These are phyloP conservation scores for Pseudocercospora musae DNA, from an alignment of 2,329 filamentous ascomycete genomes.

Conservation along the genomic window DNA sequence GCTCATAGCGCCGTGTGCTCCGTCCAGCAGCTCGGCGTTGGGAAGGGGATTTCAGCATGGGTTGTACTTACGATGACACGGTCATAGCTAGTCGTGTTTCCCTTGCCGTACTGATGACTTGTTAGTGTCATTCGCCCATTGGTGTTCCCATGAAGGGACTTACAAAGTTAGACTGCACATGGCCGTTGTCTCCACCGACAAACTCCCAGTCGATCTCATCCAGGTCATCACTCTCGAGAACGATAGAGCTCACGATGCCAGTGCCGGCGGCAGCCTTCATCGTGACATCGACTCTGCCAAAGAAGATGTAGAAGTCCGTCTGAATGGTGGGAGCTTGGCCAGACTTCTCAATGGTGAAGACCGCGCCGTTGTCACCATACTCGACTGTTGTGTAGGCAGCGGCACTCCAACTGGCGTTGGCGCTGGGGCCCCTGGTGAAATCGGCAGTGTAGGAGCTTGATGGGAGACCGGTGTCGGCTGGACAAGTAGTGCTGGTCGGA, in stretches of 20 bases:
- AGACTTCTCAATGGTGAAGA: conserved; percentile 67
- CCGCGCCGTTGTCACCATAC: conserved; percentile 61
- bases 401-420: conserved; percentile 57
- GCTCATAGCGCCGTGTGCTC: too few species aligned
- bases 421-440: conserved; percentile 56
- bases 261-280: conserved; percentile 71
- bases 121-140: background rate
- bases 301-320: conserved; percentile 76
- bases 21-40: background rate
- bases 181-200: conserved; percentile 59
- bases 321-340: conserved; percentile 65
- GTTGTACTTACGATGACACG: conserved; percentile 46
- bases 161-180: conserved; percentile 72
- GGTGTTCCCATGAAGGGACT: background rate
- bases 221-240: conserved; percentile 75
- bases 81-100: conserved; percentile 67
- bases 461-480: conserved; percentile 67
- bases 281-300: conserved; percentile 71
- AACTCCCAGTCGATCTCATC: conserved; percentile 89
- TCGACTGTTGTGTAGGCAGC: conserved; percentile 63
- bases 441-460: conserved; percentile 50
- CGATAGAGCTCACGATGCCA: conserved; percentile 77
- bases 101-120: conserved; percentile 50
- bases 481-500: conserved; percentile 68
- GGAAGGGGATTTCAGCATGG: conserved; percentile 43